Evolutionary conservation across 2,329 filamentous ascomycete species (phyloP), one percentile per base, ranked within the genome.

Genomic region (Thielaviopsis populi): DNA sequence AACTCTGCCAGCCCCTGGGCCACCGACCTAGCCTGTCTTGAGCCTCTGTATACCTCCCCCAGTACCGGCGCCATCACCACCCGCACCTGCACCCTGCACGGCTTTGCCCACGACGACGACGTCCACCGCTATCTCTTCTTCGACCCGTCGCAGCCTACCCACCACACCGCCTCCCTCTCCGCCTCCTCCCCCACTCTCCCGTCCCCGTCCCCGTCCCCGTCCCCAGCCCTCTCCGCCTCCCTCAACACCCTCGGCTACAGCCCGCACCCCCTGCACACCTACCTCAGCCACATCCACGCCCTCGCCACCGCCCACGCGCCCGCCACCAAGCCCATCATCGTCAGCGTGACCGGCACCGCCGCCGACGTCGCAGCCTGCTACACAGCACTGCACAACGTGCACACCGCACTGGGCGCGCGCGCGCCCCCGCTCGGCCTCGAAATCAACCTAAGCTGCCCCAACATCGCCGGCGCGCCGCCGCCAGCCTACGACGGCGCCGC

Each of bases 1-100:
- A 91, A 91, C 74, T 87, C 87, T 0, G 83, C 88, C 37, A 86
- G 82, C 60, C 88, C 88, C 0, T 91, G 87, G 87, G 87, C 87
- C 30, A 89, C 86, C 0, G 83, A 80, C 2, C 72, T 80, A 4
- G 76, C 79, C 3, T 82, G 91, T 67, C 79, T 91, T 3, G 72
- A 75, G 46, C 73, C 74, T 1, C 80, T 91, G 6, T 87, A 87
- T 70, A 71, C 75, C 37, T 84, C 78, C 60, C 76, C 80, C 0
- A 75, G 81, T 62, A 90, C 85, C 0, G 88, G 88, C 66, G 88
- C 87, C 15, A 81, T 91, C 40, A 91, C 88, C 1, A 88, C 84
- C 1, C 79, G 88, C 13, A 92, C 88, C 0, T 83, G 83, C 2
- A 78, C 89, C 5, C 72, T 87, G 17, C 67, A 75, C 8, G 85